phyloP scores from a whole-genome alignment of 208 protist species.

The Novymonas esmeraldas region DNA sequence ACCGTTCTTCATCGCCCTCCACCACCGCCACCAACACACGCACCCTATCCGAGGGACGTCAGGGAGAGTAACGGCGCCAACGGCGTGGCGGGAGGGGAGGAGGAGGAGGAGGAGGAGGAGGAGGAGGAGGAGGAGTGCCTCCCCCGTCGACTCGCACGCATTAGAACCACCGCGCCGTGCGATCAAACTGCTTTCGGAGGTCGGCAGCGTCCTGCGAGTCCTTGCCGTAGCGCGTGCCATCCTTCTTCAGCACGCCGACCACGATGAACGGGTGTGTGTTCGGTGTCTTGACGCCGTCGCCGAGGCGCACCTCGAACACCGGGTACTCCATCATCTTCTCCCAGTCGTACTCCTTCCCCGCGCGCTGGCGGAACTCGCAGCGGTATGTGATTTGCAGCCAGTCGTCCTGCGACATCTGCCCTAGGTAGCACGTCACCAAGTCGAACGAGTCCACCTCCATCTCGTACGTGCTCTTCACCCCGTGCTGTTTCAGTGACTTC shows the following conservation, averaged over 20 bases:
- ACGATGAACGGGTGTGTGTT: conserved; percentile 89
- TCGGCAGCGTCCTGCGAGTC: conserved; percentile 88
- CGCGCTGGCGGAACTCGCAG: conserved; percentile 82
- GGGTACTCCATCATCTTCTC: conserved; percentile 81
- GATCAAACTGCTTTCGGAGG: conserved; percentile 91
- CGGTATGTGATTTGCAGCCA: conserved; percentile 91
- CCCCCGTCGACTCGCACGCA: no score
- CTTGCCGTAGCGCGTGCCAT: conserved; percentile 90
- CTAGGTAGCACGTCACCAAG: conserved; percentile 89
- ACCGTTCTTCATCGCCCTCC: no score
- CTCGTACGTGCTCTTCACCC: conserved; percentile 68
- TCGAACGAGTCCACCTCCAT: conserved; percentile 88
- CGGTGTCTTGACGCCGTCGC: conserved; percentile 70
- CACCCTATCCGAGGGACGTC: no score
- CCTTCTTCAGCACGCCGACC: conserved; percentile 84
- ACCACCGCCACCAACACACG: no score
- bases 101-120: no score
- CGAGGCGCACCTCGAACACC: conserved; percentile 88
- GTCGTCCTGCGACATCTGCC: conserved; percentile 89
- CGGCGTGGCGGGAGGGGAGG: no score
- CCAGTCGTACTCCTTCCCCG: conserved; percentile 63
- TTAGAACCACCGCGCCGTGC: conserved; percentile 83
- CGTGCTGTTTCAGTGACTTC: conserved; percentile 79
- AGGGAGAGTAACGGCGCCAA: no score
- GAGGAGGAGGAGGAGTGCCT: no score